Percentiles rank a stretch among this genome's conserved stretches.
Conservation (phyloP, 306 rosid genomes). For the Glycine latifolia region DNA sequence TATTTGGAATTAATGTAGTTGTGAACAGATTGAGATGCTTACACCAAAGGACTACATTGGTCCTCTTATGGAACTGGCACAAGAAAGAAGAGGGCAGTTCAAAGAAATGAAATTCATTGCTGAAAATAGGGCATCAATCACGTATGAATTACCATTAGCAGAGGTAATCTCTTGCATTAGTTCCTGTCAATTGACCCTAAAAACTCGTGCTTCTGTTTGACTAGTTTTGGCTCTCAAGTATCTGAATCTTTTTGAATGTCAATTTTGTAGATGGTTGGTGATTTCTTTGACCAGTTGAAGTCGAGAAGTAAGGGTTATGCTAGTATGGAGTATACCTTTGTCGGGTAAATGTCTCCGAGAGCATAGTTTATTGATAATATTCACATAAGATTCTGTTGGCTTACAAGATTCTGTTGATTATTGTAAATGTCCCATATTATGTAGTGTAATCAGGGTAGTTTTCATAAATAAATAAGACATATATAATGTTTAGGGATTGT, state of each 20-base stretch:
- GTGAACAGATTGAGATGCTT: conserved; percentile 85
- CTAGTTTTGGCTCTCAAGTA: conserved; percentile 31
- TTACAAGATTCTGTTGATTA: background rate
- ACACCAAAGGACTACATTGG: conserved; percentile 93
- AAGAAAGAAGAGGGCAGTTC: conserved; percentile 93
- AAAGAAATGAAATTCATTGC: conserved; percentile 91
- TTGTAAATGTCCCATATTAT: conserved; percentile 1
- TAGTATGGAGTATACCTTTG: conserved; percentile 87
- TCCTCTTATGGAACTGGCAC: conserved; percentile 89
- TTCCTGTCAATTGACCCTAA: conserved; percentile 34
- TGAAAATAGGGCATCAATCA: conserved; percentile 81
- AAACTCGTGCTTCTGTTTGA: conserved; percentile 33
- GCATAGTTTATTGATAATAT: conserved; percentile 41
- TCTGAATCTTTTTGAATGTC: conserved; percentile 44
- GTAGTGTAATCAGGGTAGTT: conserved; percentile 10
- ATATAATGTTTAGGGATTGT: conserved; percentile 17
- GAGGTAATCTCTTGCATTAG: conserved; percentile 64
- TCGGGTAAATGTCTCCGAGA: conserved; percentile 65
- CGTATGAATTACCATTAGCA: conserved; percentile 82
- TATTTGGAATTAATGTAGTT: conserved; percentile 41
- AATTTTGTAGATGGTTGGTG: conserved; percentile 74
- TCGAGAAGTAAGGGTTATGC: conserved; percentile 98
- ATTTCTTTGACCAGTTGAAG: conserved; percentile 95
- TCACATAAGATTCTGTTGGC: conserved; percentile 26
- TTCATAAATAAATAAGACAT: conserved; percentile 33